Conservation (phyloP, 2,329 filamentous ascomycete genomes). For the Triangularia verruculosa region DNA sequence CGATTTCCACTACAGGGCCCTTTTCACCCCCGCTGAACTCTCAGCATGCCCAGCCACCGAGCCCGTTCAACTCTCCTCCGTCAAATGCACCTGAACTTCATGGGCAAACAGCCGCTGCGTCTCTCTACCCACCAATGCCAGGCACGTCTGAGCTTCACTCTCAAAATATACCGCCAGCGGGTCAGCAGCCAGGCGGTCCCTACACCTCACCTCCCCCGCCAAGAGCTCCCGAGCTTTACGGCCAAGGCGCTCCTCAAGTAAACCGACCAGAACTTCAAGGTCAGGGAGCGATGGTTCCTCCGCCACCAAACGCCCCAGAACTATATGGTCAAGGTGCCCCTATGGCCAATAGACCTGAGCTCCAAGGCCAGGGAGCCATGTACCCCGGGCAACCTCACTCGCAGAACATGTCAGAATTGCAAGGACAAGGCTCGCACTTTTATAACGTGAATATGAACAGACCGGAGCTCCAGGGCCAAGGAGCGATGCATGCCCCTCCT, state of each 20-base stretch:
- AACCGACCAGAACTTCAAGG: slow-evolving; percentile 26
- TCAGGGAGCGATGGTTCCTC: slow-evolving; percentile 21
- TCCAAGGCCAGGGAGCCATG: slow-evolving; percentile 16
- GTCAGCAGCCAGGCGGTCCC: neutral
- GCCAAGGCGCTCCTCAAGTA: slow-evolving; percentile 17
- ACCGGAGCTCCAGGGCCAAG: slow-evolving; percentile 23
- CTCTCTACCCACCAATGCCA: slow-evolving; percentile 18
- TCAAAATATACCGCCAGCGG: neutral
- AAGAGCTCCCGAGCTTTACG: slow-evolving; percentile 29
- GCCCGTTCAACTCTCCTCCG: slow-evolving; percentile 6
- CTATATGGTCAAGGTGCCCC: slow-evolving; percentile 19
- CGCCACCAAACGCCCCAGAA: slow-evolving; percentile 14
- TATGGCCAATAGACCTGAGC: slow-evolving; percentile 17
- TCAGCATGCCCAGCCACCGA: neutral
- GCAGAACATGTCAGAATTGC: slow-evolving; percentile 17
- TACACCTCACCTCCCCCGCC: neutral
- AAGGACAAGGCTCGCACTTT: slow-evolving; percentile 22
- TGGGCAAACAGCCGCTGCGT: slow-evolving; percentile 17
- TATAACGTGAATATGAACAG: slow-evolving; percentile 17
- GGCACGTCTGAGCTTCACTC: slow-evolving; percentile 17
- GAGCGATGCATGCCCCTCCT: slow-evolving; percentile 8
- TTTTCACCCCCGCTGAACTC: slow-evolving; percentile 10
- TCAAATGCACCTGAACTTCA: slow-evolving; percentile 24
- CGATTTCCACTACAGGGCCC: slow-evolving; percentile 25
- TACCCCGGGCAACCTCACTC: slow-evolving; percentile 5